Base-by-base conservation (phyloP, 2,329 filamentous ascomycete species). In the Claviceps maximensis region DNA sequence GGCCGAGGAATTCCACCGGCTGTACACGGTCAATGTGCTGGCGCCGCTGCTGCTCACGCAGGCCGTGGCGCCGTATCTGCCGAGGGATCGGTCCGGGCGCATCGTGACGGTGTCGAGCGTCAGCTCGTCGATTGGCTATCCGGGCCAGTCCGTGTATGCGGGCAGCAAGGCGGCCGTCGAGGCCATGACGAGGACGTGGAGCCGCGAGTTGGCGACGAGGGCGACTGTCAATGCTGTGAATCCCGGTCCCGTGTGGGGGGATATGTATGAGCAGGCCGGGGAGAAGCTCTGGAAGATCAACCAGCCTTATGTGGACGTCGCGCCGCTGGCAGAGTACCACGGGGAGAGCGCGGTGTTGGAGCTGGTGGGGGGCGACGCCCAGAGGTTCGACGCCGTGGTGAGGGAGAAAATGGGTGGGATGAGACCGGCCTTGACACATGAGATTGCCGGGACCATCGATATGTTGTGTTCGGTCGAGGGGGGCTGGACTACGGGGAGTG, bases 21-120 rank as follows among this genome's bases (percentile, higher is more conserved):
- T 85, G 53, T 94, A 88, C 71, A 78, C 79, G 53, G 77, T 93
- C 69, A 95, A 95, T 63, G 89, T 94, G 23, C 78, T 88, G 10
- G 89, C 86, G 0, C 89, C 89, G 1, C 69, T 95, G 23, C 76
- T 95, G 2, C 74, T 95, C 15, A 79, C 87, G 27, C 84, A 95
- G 68, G 86, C 86, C 5, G 79, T 80, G 0, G 69, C 82, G 33
- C 84, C 82, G 0, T 83, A 84, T 67, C 76, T 95, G 4, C 72
- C 88, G 80, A 1, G 69, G 66, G 52, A 86, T 87, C 69, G 83
- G 83, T 57, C 82, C 74, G 57, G 77, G 68, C 54, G 75, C 73
- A 72, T 82, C 58, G 69, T 82, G 61, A 79, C 75, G 64, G 66
- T 80, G 51, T 78, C 75, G 6, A 78, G 74, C 54, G 75, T 79